phyloP scores from a whole-genome alignment of 768 basidiomycete species.

The Rhizopogon roseolus region DNA sequence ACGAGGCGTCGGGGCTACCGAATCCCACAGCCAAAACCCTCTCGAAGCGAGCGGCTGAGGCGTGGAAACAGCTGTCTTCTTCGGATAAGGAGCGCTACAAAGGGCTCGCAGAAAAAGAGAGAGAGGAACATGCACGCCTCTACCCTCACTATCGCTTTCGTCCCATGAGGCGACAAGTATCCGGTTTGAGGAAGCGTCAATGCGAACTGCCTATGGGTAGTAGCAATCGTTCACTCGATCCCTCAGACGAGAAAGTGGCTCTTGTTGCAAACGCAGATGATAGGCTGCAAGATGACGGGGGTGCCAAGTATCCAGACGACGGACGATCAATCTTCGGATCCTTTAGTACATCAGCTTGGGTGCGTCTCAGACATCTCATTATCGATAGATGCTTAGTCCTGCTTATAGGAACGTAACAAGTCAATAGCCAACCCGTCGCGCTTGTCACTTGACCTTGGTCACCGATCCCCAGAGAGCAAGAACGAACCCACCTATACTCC shows the following conservation, averaged over 20 bases:
- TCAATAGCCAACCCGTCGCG: neutral
- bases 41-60: slow-evolving; percentile 72
- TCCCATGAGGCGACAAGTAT: slow-evolving; percentile 40
- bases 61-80: slow-evolving; percentile 58
- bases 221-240: neutral
- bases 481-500: slow-evolving; percentile 1
- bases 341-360: neutral
- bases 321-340: neutral
- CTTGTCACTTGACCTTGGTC: neutral
- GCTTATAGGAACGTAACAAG: neutral
- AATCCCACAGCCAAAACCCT: slow-evolving; percentile 45
- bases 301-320: neutral
- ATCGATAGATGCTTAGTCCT: neutral
- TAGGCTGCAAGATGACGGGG: neutral
- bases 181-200: slow-evolving; percentile 12
- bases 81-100: slow-evolving; percentile 48
- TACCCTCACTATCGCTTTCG: slow-evolving; percentile 64
- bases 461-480: neutral
- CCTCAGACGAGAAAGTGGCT: neutral
- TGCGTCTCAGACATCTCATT: neutral
- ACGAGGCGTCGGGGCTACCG: slow-evolving; percentile 18
- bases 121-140: slow-evolving; percentile 47
- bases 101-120: slow-evolving; percentile 49
- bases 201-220: slow-evolving; percentile 14
- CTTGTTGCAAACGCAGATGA: neutral